Percentiles rank a stretch among this genome's conserved stretches.
Evolutionary conservation across 2,329 filamentous ascomycete species (phyloP).

Genomic region (Hortaea werneckii): DNA sequence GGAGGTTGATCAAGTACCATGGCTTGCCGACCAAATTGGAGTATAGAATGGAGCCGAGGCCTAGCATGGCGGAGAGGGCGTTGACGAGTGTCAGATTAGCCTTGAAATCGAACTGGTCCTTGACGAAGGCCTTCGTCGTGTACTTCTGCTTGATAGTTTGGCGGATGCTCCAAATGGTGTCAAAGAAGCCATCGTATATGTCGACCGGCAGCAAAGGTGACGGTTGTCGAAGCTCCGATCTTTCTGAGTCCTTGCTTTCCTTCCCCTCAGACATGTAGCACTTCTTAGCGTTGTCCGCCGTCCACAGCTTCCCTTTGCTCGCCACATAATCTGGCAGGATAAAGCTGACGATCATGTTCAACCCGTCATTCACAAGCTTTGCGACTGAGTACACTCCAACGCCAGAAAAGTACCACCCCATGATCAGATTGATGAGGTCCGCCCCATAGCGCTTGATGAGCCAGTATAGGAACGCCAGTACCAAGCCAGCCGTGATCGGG

Average conservation of each 20-base stretch:
- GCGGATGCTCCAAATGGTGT: conserved; percentile 42
- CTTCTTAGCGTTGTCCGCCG: conserved; percentile 28
- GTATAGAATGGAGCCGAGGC: conserved; percentile 50
- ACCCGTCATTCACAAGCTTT: conserved; percentile 60
- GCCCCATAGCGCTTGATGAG: conserved; percentile 85
- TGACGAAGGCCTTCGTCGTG: conserved; percentile 43
- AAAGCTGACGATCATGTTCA: conserved; percentile 55
- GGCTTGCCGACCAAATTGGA: conserved; percentile 51
- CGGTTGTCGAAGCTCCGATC: neutral
- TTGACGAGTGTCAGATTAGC: conserved; percentile 46
- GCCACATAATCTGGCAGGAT: conserved; percentile 65
- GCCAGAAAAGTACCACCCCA: conserved; percentile 73
- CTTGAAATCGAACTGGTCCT: conserved; percentile 28
- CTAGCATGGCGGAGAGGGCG: conserved; percentile 46
- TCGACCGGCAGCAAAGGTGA: neutral
- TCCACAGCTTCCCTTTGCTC: conserved; percentile 41
- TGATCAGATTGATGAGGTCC: conserved; percentile 66
- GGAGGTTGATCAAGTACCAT: conserved; percentile 71
- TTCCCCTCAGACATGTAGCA: conserved; percentile 17
- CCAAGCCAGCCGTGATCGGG: conserved; percentile 63
- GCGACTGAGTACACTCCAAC: conserved; percentile 70
- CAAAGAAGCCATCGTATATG: conserved; percentile 43
- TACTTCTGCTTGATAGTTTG: conserved; percentile 41
- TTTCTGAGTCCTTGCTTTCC: conserved; percentile 9
- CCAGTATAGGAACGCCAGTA: conserved; percentile 70